Evolutionary conservation across 2,329 filamentous ascomycete species (phyloP).

Genomic region (Xylaria sp.): DNA sequence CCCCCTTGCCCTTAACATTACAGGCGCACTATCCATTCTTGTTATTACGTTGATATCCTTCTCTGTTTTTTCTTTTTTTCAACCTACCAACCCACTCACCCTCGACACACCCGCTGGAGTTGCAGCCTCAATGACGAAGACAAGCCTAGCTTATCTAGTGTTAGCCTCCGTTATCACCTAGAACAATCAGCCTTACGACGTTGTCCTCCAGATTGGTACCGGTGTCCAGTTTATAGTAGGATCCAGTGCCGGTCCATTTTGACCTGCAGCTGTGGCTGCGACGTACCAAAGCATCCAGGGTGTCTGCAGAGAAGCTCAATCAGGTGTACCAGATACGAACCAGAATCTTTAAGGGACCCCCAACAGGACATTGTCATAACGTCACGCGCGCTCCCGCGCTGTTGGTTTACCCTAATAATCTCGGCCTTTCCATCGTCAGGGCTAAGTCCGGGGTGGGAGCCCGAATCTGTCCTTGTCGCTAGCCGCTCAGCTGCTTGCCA

Average conservation of each 20-base stretch:
- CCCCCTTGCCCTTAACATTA: constrained; percentile 27
- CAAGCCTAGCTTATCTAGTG: constrained; percentile 69
- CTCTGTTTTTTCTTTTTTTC: constrained; percentile 23
- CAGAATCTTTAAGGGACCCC: constrained; percentile 26
- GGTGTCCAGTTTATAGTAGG: constrained; percentile 29
- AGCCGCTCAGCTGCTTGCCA: constrained; percentile 26
- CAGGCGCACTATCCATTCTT: constrained; percentile 24
- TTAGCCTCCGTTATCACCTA: constrained; percentile 65
- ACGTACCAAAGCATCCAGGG: constrained; percentile 32
- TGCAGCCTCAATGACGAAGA: constrained; percentile 63
- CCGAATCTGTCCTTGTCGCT: constrained; percentile 14
- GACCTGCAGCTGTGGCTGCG: constrained; percentile 35
- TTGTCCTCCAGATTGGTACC: constrained; percentile 30
- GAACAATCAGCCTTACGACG: constrained; percentile 42
- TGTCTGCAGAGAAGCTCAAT: constrained; percentile 36
- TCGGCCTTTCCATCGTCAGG: constrained; percentile 14
- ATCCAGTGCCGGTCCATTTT: constrained; percentile 31
- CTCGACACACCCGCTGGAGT: constrained; percentile 21
- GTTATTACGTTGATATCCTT: constrained; percentile 10
- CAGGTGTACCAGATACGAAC: constrained; percentile 32
- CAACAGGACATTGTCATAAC: constrained; percentile 27
- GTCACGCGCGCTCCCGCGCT: constrained; percentile 31
- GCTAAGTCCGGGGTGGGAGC: constrained; percentile 10
- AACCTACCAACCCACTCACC: constrained; percentile 3
- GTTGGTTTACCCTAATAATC: constrained; percentile 23